Percentiles rank a stretch among this genome's conserved stretches.
phyloP scores from a whole-genome alignment of 108 stramenopile species.

The Pinguiococcus pyrenoidosus region DNA sequence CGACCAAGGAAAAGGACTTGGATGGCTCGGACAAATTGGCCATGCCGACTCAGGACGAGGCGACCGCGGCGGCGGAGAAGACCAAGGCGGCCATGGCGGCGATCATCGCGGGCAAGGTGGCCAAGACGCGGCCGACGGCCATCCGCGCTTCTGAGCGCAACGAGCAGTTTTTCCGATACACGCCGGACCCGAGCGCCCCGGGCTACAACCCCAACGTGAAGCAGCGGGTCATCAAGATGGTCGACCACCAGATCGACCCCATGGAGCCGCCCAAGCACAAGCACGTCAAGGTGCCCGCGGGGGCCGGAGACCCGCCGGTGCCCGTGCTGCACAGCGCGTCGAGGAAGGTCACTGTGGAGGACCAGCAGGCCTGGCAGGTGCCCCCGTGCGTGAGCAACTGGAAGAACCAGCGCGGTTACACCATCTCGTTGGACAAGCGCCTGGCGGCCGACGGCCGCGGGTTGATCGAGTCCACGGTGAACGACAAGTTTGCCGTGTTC shows the following conservation, averaged over 20 bases:
- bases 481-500: slow-evolving; percentile 85
- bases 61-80: slow-evolving; percentile 55
- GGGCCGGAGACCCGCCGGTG: slow-evolving; percentile 77
- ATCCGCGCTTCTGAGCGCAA: slow-evolving; percentile 19
- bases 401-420: slow-evolving; percentile 94
- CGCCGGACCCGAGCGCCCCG: slow-evolving; percentile 87
- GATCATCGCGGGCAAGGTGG: slow-evolving; percentile 57
- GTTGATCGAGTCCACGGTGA: slow-evolving; percentile 62
- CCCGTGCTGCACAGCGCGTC: slow-evolving; percentile 44
- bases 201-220: slow-evolving; percentile 84
- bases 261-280: slow-evolving; percentile 98
- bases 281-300: slow-evolving; percentile 84
- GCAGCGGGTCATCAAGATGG: slow-evolving; percentile 92
- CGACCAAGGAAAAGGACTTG: slow-evolving; percentile 52
- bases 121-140: slow-evolving; percentile 52
- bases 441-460: slow-evolving; percentile 95
- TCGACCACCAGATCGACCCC: slow-evolving; percentile 87
- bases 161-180: slow-evolving; percentile 86
- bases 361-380: slow-evolving; percentile 81
- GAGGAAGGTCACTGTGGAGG: slow-evolving; percentile 39
- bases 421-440: slow-evolving; percentile 95
- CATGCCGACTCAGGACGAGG: slow-evolving; percentile 76
- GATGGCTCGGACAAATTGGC: slow-evolving; percentile 54
- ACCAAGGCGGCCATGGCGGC: slow-evolving; percentile 74
- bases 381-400: slow-evolving; percentile 95